Evolutionary conservation across 192 early-diverging fungal genomes (phyloP).

Genomic region (Glomus cerebriforme): DNA sequence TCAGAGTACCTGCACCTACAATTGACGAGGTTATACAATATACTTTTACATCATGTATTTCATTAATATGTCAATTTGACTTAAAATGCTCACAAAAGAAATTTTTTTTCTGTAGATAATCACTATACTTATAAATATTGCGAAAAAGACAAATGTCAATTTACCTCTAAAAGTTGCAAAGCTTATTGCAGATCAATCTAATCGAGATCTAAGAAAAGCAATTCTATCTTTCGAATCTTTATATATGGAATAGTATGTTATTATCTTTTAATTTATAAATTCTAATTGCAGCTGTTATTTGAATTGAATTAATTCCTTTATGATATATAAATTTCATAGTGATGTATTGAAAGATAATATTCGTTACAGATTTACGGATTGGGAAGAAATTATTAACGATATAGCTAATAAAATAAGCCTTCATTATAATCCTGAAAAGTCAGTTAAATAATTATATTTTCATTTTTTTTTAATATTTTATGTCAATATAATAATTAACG

Average conservation of each 20-base stretch:
- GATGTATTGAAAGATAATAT: background rate
- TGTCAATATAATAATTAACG: background rate
- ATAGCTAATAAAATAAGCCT: background rate
- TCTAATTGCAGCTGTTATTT: background rate
- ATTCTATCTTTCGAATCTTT: background rate
- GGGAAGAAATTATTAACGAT: background rate
- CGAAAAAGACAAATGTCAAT: background rate
- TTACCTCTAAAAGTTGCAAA: background rate
- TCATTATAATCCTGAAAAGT: background rate
- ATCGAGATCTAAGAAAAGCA: background rate
- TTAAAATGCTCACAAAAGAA: background rate
- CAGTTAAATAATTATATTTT: background rate
- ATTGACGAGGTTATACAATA: conserved; percentile 61
- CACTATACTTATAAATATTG: background rate
- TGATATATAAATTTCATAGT: background rate
- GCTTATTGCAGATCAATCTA: background rate
- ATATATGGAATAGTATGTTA: background rate
- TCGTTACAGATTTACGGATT: background rate
- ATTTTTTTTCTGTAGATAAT: background rate
- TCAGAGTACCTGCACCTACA: conserved; percentile 83
- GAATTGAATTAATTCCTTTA: background rate
- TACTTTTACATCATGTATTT: background rate
- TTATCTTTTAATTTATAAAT: background rate
- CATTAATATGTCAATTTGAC: background rate
- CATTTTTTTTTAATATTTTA: background rate